Evolutionary conservation across 140 eudicot genomes (phyloP), one percentile per base, ranked within the genome.

Genomic region (Oenanthe javanica): DNA sequence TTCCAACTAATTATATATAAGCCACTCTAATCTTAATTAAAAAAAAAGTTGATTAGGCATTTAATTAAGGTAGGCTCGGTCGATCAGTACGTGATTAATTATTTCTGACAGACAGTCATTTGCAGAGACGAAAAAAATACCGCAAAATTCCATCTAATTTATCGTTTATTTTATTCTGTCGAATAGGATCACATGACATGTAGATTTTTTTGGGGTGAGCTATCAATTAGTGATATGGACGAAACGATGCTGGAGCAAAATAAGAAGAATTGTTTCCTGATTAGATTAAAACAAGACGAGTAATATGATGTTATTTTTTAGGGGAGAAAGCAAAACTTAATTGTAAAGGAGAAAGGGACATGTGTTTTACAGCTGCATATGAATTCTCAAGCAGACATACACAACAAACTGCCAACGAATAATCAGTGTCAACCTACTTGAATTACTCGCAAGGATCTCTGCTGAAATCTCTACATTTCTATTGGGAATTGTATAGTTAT

Each of bases 281-380:
- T 61, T 61, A 61, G 69, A 61, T 61, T 61, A 8, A 61, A 61
- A n/a, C 69, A 61, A n/a, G 31, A 61, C 36, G 69, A n/a, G 36
- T n/a, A 36, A 61, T 9, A 61, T 21, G 69, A 61, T 61, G 69
- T 61, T 61, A n/a, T 21, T 61, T 61, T 61, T 31, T 4, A 0
- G 11, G 66, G 66, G 66, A 9, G 66, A 9, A 16, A 54, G 66
- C 66, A 57, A 57, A 8, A 57, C 8, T 42, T 31, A 31, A 31
- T 31, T 57, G 66, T n/a, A 61, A 61, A 59, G 67, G 31, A 61
- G 69, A 61, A 61, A 61, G 69, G 69, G 69, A 61, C 69, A 61
- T n/a, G 69, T 61, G 69, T 61, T 61, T 61, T 61, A 61, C 69
- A 61, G 69, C 69, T 61, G 69, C 69, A 9, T n/a, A 59, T 59